Base-by-base conservation (phyloP, 1,284 basidiomycete species). In the Malassezia nana region DNA sequence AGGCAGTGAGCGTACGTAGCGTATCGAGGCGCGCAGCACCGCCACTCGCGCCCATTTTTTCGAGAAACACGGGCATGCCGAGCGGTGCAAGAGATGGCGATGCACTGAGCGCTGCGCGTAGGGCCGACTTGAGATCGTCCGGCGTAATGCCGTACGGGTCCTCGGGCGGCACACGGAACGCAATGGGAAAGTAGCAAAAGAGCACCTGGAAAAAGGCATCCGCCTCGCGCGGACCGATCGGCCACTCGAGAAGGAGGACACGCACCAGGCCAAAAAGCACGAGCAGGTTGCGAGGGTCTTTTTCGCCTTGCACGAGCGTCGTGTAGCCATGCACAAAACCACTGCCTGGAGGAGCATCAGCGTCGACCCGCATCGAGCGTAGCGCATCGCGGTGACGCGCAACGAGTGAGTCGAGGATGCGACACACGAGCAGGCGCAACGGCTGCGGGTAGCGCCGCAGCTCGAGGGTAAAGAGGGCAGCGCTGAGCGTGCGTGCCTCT, bases 171-270 rank as follows among this genome's bases (percentile, higher is more conserved):
- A 91, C 89, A 48, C 86, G 82, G 78, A 95, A 99, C 0, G 89
- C 89, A 63, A 99, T 98, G 1, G 94, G 94, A 76, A 96, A 99
- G 76, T 99, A 99, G 76, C 94, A 98, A 75, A 91, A 98, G 0
- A 85, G 87, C 67, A 96, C 84, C 69, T 98, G 89, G 77, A 94
- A 98, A 55, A 98, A 78, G 53, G 85, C 82, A 50, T 66, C 68
- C 7, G 95, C 89, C 54, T 65, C 82, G 78, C 39, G 79, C 75
- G 39, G 80, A 75, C 52, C 88, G 81, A 70, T 58, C 58, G 92
- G 83, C 67, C 96, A 96, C 64, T 95, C 89, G 31, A 88, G 81
- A 6, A 92, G 75, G 24, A 98, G 80, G 3, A 90, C 85, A 18
- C 83, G 81, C 55, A 83, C 85, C 55, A 98, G 86, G 12, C 85